Percentiles rank a stretch among this genome's conserved stretches.
These are phyloP conservation scores for Boletales sp. DNA, from an alignment of 768 basidiomycete genomes.

Conservation along the genomic window DNA sequence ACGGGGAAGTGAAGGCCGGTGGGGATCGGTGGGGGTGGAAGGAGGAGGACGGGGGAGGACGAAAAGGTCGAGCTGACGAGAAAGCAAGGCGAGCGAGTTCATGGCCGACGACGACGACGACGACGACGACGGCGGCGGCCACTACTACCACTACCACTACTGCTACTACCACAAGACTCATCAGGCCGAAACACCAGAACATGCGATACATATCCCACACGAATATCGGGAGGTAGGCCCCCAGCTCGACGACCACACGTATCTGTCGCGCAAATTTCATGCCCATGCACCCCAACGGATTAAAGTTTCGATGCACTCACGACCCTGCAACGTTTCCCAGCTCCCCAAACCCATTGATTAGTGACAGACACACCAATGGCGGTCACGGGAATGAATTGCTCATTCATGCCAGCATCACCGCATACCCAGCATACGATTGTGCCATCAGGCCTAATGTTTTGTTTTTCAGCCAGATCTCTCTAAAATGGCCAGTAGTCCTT, in stretches of 20 bases:
- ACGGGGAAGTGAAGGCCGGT: conserved; percentile 20
- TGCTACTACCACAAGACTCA: too few relatives aligned
- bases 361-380: conserved; percentile 75
- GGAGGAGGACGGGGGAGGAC: conserved; percentile 59
- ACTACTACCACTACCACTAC: too few relatives aligned
- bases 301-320: conserved; percentile 39
- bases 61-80: conserved; percentile 78
- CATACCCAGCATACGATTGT: conserved; percentile 67
- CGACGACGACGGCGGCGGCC: neutral
- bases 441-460: conserved; percentile 47
- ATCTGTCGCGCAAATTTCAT: conserved; percentile 32
- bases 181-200: conserved; percentile 24
- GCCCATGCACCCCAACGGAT: too few relatives aligned
- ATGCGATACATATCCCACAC: conserved; percentile 69
- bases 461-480: conserved; percentile 4
- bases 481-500: conserved; percentile 19
- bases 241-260: conserved; percentile 62
- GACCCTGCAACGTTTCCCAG: conserved; percentile 83
- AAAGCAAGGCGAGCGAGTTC: conserved; percentile 81
- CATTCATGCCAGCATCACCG: conserved; percentile 59
- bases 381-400: conserved; percentile 66
- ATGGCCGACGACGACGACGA: conserved; percentile 34
- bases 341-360: conserved; percentile 80
- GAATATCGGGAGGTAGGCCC: conserved; percentile 67
- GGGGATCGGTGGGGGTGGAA: conserved; percentile 44